Evolutionary conservation across 2,329 filamentous ascomycete species (phyloP).

Genomic region (Lachnellula subtilissima): DNA sequence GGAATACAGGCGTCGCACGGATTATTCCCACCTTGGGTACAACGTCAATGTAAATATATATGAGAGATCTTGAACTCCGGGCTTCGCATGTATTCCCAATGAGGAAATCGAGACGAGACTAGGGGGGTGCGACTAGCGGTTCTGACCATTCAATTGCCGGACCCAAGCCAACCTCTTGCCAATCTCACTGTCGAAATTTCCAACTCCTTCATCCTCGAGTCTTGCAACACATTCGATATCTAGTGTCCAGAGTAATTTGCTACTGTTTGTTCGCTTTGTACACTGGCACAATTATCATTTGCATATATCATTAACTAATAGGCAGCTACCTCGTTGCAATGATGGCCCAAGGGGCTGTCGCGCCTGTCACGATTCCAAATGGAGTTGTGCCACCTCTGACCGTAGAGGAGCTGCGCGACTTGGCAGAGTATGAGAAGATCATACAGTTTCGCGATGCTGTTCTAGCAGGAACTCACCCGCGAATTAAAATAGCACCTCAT

Average conservation of each 20-base stretch:
- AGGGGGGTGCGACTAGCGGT: too few relatives aligned
- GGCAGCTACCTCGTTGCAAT: conserved; percentile 11
- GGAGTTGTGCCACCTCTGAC: conserved; percentile 30
- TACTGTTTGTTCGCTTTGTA: conserved; percentile 4
- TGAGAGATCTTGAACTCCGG: background rate
- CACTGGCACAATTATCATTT: conserved; percentile 7
- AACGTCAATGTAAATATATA: background rate
- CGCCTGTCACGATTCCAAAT: conserved; percentile 23
- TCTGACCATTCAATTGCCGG: background rate
- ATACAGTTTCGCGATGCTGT: conserved; percentile 75
- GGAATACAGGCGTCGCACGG: background rate
- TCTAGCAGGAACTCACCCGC: conserved; percentile 68
- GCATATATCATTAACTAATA: conserved; percentile 17
- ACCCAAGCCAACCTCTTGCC: background rate
- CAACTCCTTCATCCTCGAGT: background rate
- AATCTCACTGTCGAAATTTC: background rate
- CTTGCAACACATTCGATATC: conserved; percentile 1
- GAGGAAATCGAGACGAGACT: background rate
- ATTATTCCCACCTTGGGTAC: background rate
- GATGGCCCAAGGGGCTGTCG: conserved; percentile 36
- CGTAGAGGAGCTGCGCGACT: conserved; percentile 50
- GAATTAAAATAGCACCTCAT: conserved; percentile 51
- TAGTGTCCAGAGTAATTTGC: conserved; percentile 7
- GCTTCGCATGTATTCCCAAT: background rate
- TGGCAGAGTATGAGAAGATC: conserved; percentile 73